These are phyloP conservation scores for Leucaena leucocephala DNA, from an alignment of 306 rosid species.

Conservation along the genomic window DNA sequence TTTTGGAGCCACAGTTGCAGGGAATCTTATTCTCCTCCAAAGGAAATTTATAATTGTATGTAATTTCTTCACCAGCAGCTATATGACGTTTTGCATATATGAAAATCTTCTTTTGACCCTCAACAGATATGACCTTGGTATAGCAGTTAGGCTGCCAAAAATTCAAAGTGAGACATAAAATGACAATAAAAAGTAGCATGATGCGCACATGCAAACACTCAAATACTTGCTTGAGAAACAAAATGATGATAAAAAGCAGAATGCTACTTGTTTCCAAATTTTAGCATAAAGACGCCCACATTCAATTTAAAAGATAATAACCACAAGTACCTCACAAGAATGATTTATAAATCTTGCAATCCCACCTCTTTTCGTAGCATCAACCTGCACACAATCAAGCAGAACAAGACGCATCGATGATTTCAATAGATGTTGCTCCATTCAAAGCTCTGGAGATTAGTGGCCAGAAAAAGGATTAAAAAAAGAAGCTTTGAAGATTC, in stretches of 20 bases:
- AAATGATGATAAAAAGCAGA: constrained; percentile 27
- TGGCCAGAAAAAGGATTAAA: background rate
- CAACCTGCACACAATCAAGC: constrained; percentile 67
- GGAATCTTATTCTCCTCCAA: constrained; percentile 99
- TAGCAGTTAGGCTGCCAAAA: constrained; percentile 95
- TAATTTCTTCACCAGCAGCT: constrained; percentile 89
- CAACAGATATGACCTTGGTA: constrained; percentile 92
- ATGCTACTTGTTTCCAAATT: background rate
- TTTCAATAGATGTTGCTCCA: constrained; percentile 19
- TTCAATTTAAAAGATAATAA: constrained; percentile 24
- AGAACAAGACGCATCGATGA: constrained; percentile 28
- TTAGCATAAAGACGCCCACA: background rate
- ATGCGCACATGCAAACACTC: background rate
- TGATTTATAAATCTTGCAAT: constrained; percentile 94
- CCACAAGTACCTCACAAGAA: constrained; percentile 85
- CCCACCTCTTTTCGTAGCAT: constrained; percentile 98
- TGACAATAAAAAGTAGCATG: constrained; percentile 9
- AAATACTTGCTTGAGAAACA: background rate
- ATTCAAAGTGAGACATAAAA: constrained; percentile 31
- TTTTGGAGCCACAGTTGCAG: constrained; percentile 92
- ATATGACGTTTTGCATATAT: constrained; percentile 92
- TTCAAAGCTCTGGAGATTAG: constrained; percentile 4
- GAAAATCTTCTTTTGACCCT: constrained; percentile 91
- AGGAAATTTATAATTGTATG: constrained; percentile 96
- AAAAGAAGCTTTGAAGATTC: background rate